A percentile compares a stretch with the other conserved stretches of the same genome.
phyloP scores from a whole-genome alignment of 179 eudicot species.

The Amaranthus tricolor region DNA sequence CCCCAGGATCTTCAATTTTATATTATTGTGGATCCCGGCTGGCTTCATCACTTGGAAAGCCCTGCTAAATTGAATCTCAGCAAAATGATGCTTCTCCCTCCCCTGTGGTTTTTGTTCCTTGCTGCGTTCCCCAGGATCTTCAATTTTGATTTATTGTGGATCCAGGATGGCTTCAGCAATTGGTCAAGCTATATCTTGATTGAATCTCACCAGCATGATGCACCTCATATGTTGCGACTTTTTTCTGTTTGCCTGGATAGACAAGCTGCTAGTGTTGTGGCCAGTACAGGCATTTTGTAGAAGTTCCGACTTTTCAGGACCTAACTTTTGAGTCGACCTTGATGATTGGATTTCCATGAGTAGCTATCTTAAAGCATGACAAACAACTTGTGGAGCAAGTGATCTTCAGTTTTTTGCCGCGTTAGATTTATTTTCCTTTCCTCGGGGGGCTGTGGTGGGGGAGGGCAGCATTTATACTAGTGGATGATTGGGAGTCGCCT shows the following conservation, averaged over 20 bases:
- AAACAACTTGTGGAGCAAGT: conserved; percentile 18
- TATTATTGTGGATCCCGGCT: conserved; percentile 24
- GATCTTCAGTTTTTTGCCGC: background rate
- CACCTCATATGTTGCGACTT: conserved; percentile 38
- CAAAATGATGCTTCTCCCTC: conserved; percentile 48
- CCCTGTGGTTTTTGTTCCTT: conserved; percentile 17
- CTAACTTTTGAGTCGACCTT: background rate
- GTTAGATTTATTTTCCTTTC: no score
- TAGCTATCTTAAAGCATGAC: conserved; percentile 21
- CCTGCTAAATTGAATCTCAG: conserved; percentile 43
- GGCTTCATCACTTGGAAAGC: conserved; percentile 33
- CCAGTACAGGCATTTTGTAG: conserved; percentile 51
- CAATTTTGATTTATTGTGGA: conserved; percentile 15
- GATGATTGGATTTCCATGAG: conserved; percentile 23
- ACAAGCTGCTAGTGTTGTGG: conserved; percentile 49
- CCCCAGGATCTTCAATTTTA: conserved; percentile 37
- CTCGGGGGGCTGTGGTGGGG: no score
- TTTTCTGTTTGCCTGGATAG: conserved; percentile 39
- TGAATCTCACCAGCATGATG: conserved; percentile 48
- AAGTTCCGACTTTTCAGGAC: conserved; percentile 17
- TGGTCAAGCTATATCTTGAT: conserved; percentile 39
- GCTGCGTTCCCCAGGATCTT: conserved; percentile 19
- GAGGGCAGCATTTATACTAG: no score
- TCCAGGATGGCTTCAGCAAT: background rate
- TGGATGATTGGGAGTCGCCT: no score